A percentile compares a stretch with the other conserved stretches of the same genome.
Conservation (phyloP, 2,329 filamentous ascomycete species). For the Catunica adiposa region DNA sequence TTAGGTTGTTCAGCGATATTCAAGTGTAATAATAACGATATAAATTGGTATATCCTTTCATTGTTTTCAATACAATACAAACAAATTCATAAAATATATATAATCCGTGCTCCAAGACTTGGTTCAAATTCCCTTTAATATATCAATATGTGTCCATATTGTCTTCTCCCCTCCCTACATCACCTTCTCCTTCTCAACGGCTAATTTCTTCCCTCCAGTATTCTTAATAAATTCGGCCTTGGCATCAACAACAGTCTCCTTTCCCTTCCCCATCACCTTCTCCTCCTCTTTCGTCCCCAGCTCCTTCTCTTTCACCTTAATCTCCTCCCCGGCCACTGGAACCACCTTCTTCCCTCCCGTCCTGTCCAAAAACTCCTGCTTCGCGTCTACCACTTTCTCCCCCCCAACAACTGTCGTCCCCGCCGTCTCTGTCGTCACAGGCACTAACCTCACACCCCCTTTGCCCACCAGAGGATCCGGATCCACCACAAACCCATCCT, state of each 20-base stretch:
- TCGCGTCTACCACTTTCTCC: background rate
- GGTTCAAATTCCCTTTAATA: no score
- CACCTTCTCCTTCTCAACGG: conserved; percentile 5
- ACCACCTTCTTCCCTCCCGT: background rate
- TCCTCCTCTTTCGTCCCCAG: background rate
- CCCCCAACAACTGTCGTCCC: background rate
- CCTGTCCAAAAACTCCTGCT: background rate
- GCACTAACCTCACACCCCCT: background rate
- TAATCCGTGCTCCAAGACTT: no score
- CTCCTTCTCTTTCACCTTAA: background rate
- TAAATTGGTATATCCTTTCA: no score
- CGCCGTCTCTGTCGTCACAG: background rate
- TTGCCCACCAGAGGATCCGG: conserved; percentile 10
- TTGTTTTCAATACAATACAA: no score
- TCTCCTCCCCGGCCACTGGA: background rate
- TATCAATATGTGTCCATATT: no score
- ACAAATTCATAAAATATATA: no score
- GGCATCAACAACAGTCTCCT: conserved; percentile 1
- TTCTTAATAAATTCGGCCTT: conserved; percentile 3
- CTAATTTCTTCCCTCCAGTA: conserved; percentile 5
- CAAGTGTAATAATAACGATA: no score
- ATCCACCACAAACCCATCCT: conserved; percentile 25
- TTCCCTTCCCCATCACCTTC: background rate
- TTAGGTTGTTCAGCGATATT: background rate
- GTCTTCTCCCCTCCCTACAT: background rate